These are phyloP conservation scores for Furcasterigmium furcatum DNA, from an alignment of 2,329 filamentous ascomycete genomes.

Conservation along the genomic window DNA sequence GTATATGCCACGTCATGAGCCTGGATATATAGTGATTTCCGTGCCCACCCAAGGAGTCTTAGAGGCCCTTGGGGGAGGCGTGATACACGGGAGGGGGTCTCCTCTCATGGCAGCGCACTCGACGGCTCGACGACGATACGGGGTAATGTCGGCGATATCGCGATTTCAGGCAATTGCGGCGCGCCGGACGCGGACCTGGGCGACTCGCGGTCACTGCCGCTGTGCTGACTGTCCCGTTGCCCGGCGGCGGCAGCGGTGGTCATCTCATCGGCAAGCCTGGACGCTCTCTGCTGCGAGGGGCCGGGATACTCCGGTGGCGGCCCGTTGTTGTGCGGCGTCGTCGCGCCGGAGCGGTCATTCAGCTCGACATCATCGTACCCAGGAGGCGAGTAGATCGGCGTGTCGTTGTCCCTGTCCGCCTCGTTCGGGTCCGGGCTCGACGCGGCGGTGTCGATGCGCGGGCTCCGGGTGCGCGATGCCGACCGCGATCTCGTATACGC, in stretches of 20 bases:
- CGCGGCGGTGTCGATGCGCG: slow-evolving; percentile 34
- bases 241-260: slow-evolving; percentile 12
- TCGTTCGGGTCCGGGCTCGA: slow-evolving; percentile 52
- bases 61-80: too few species aligned
- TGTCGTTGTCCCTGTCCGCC: slow-evolving; percentile 43
- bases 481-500: slow-evolving; percentile 32
- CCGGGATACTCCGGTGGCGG: slow-evolving; percentile 51
- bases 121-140: slow-evolving; percentile 59
- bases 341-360: slow-evolving; percentile 33
- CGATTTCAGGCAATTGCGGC: slow-evolving; percentile 51
- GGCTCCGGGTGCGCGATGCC: slow-evolving; percentile 41
- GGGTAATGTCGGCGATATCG: slow-evolving; percentile 41
- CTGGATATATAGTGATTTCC: too few species aligned
- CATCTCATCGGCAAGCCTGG: slow-evolving; percentile 15
- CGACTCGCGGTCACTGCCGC: slow-evolving; percentile 3
- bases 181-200: slow-evolving; percentile 31
- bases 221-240: slow-evolving; percentile 27
- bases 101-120: slow-evolving; percentile 17
- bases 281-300: slow-evolving; percentile 19
- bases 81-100: neutral
- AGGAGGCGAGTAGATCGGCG: slow-evolving; percentile 43
- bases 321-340: slow-evolving; percentile 36
- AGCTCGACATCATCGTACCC: slow-evolving; percentile 50
- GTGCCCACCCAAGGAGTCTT: too few species aligned
- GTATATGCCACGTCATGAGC: too few species aligned